Evolutionary conservation across 2,329 filamentous ascomycete genomes (phyloP).

Genomic region (Aquanectria penicillioides): DNA sequence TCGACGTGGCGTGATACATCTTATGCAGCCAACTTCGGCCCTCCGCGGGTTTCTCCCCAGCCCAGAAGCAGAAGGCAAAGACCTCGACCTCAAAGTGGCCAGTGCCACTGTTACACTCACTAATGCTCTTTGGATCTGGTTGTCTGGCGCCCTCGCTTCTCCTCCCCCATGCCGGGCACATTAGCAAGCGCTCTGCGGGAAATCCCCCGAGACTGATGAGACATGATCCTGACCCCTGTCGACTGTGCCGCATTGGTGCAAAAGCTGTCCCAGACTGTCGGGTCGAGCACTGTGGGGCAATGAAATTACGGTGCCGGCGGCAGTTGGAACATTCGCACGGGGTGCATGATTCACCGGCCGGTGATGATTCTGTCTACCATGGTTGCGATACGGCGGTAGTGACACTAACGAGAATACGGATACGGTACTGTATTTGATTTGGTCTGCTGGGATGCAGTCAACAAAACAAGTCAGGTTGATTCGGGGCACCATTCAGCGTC

Average conservation of each 20-base stretch:
- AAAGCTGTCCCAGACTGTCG: slow-evolving; percentile 41
- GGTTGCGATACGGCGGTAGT: slow-evolving; percentile 3
- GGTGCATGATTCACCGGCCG: background rate
- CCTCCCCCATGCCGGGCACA: slow-evolving; percentile 11
- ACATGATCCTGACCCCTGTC: slow-evolving; percentile 36
- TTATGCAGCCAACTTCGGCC: background rate
- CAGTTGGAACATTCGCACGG: slow-evolving; percentile 25
- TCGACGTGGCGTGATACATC: slow-evolving; percentile 9
- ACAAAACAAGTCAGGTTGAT: background rate
- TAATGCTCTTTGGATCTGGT: background rate
- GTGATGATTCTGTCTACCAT: background rate
- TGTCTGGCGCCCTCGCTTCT: slow-evolving; percentile 14
- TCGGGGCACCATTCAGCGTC: background rate
- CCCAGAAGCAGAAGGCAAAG: background rate
- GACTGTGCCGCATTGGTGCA: slow-evolving; percentile 36
- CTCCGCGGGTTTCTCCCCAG: background rate
- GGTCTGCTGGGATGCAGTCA: background rate
- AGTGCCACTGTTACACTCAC: background rate
- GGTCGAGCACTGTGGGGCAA: slow-evolving; percentile 33
- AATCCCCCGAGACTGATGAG: slow-evolving; percentile 38
- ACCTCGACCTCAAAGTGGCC: background rate
- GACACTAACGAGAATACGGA: background rate
- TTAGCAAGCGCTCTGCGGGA: slow-evolving; percentile 15
- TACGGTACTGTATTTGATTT: background rate
- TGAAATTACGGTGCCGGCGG: slow-evolving; percentile 39